Evolutionary conservation across 345 rosid genomes (phyloP).

Genomic region (Bruguiera sexangula): DNA sequence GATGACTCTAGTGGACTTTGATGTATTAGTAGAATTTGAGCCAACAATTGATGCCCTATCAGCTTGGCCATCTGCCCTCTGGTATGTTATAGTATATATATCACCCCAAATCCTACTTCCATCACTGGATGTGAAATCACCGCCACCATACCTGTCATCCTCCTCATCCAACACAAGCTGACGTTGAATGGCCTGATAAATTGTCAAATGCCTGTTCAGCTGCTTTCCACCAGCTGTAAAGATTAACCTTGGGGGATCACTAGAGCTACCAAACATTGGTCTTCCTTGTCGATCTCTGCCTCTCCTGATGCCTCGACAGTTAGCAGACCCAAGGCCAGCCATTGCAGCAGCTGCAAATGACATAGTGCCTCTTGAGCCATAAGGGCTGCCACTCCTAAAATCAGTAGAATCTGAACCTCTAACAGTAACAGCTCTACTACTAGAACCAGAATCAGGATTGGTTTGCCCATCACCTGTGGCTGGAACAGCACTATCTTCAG

Average conservation of each 20-base stretch:
- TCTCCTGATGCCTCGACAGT: conserved; percentile 90
- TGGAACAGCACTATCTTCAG: conserved; percentile 53
- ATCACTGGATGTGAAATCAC: conserved; percentile 79
- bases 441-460: conserved; percentile 73
- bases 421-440: conserved; percentile 65
- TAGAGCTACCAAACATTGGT: conserved; percentile 53
- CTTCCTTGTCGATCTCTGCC: conserved; percentile 91
- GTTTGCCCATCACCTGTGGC: conserved; percentile 53
- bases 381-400: conserved; percentile 61
- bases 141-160: conserved; percentile 78
- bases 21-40: conserved; percentile 44
- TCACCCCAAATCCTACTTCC: conserved; percentile 89
- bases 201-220: conserved; percentile 87
- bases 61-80: conserved; percentile 76
- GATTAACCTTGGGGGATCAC: conserved; percentile 70
- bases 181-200: conserved; percentile 96
- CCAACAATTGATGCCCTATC: conserved; percentile 67
- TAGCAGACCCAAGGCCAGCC: conserved; percentile 94
- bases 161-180: conserved; percentile 89
- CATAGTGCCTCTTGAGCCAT: conserved; percentile 89
- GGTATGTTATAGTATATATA: conserved; percentile 86
- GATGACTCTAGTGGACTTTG: conserved; percentile 56
- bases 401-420: conserved; percentile 75
- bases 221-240: conserved; percentile 90
- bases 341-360: conserved; percentile 98